These are phyloP conservation scores for Zychaea mexicana DNA, from an alignment of 371 early-diverging fungal species.

Conservation along the genomic window DNA sequence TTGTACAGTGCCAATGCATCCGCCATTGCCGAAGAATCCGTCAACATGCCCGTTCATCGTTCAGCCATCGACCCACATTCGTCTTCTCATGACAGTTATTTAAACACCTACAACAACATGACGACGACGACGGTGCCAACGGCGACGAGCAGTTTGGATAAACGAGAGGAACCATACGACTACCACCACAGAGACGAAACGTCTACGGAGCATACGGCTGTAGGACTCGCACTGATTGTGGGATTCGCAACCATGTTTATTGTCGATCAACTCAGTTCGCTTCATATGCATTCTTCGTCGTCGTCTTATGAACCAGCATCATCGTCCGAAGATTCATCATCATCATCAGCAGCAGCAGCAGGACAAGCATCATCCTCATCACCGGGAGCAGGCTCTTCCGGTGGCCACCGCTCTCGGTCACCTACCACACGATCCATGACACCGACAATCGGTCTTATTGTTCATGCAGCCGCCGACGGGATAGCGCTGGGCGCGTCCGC, in stretches of 20 bases:
- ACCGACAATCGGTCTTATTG: constrained; percentile 84
- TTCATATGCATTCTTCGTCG: constrained; percentile 54
- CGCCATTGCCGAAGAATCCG: neutral
- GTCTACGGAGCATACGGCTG: constrained; percentile 59
- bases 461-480: constrained; percentile 95
- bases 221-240: constrained; percentile 79
- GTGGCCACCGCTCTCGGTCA: constrained; percentile 1
- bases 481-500: constrained; percentile 89
- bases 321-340: neutral
- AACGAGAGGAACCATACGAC: neutral
- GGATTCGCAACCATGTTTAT: constrained; percentile 93
- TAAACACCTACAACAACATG: neutral
- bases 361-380: neutral
- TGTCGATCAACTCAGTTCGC: constrained; percentile 56
- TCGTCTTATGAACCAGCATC: neutral
- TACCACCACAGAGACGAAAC: constrained; percentile 4
- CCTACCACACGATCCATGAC: constrained; percentile 24
- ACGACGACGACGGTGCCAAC: neutral
- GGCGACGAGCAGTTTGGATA: constrained; percentile 11
- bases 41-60: neutral
- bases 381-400: neutral
- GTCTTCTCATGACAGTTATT: neutral
- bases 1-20: constrained; percentile 51
- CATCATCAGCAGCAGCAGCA: neutral
- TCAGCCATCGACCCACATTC: neutral